Percentiles rank a stretch among this genome's conserved stretches.
Evolutionary conservation across 768 basidiomycete species (phyloP).

Genomic region (Amyloporia xantha): DNA sequence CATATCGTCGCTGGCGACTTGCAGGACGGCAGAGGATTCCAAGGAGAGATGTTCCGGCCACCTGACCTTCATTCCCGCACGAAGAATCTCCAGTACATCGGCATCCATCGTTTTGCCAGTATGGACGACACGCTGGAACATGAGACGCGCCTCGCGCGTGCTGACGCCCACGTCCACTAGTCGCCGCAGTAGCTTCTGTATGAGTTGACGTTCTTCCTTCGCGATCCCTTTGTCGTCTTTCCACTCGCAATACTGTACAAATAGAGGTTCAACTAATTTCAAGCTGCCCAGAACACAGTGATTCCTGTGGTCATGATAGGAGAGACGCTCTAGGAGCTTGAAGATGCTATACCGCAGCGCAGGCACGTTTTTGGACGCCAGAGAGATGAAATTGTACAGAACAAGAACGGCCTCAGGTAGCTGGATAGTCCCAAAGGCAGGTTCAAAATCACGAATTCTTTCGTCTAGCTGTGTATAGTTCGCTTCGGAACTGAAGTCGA

Average conservation of each 20-base stretch:
- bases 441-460: constrained; percentile 34
- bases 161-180: constrained; percentile 71
- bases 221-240: constrained; percentile 18
- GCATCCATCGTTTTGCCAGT: constrained; percentile 46
- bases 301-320: constrained; percentile 59
- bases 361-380: constrained; percentile 27
- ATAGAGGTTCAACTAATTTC: constrained; percentile 47
- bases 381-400: constrained; percentile 45
- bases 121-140: constrained; percentile 54
- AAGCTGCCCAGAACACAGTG: constrained; percentile 58
- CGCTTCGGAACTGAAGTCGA: constrained; percentile 37
- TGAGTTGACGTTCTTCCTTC: constrained; percentile 46
- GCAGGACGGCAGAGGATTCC: constrained; percentile 47
- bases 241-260: constrained; percentile 37
- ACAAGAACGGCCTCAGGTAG: constrained; percentile 57
- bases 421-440: constrained; percentile 41
- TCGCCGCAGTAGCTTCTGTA: constrained; percentile 58
- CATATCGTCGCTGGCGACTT: constrained; percentile 39
- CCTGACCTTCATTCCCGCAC: constrained; percentile 61
- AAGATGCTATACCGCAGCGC: constrained; percentile 47
- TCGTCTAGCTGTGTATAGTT: constrained; percentile 38
- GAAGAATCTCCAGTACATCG: constrained; percentile 65
- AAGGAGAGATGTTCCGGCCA: constrained; percentile 80
- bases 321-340: constrained; percentile 59
- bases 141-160: constrained; percentile 51